Percentiles rank a stretch among this genome's conserved stretches.
Conservation (phyloP, 768 basidiomycete species). For the Tulasnella sp. region DNA sequence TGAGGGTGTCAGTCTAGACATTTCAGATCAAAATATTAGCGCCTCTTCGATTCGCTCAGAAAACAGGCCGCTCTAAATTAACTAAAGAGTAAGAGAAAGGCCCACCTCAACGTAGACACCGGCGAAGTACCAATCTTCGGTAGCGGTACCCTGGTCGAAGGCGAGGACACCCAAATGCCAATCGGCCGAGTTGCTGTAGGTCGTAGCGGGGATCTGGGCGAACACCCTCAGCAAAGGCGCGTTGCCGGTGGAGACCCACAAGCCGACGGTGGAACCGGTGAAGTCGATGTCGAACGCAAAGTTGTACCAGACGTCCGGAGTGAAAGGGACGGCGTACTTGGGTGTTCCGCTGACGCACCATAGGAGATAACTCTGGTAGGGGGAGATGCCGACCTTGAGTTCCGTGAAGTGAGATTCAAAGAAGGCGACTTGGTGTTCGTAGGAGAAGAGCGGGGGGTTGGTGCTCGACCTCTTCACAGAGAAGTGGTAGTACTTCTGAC, state of each 20-base stretch:
- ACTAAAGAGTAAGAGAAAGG: neutral
- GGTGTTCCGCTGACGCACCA: conserved; percentile 51
- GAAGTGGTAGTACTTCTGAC: conserved; percentile 61
- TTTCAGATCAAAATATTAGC: too few species aligned
- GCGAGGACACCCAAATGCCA: conserved; percentile 56
- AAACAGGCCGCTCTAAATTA: too few species aligned
- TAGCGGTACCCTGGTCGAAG: conserved; percentile 40
- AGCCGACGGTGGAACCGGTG: conserved; percentile 47
- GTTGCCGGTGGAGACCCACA: conserved; percentile 55
- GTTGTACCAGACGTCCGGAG: conserved; percentile 59
- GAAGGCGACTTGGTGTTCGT: conserved; percentile 58
- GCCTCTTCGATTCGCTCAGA: too few species aligned
- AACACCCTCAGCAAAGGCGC: conserved; percentile 51
- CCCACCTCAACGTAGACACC: conserved; percentile 55
- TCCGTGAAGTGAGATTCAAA: conserved; percentile 58
- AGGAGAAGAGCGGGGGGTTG: conserved; percentile 48
- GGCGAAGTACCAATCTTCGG: conserved; percentile 58
- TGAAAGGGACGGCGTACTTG: conserved; percentile 53
- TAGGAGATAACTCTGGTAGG: conserved; percentile 49
- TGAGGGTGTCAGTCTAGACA: too few species aligned
- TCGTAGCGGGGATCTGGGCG: conserved; percentile 47
- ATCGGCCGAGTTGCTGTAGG: conserved; percentile 42
- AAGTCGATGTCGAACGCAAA: conserved; percentile 68
- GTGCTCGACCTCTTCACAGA: conserved; percentile 50
- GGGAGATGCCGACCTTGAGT: conserved; percentile 56